Evolutionary conservation across 2,329 filamentous ascomycete species (phyloP).

Genomic region (Metarhizium guizhouense): DNA sequence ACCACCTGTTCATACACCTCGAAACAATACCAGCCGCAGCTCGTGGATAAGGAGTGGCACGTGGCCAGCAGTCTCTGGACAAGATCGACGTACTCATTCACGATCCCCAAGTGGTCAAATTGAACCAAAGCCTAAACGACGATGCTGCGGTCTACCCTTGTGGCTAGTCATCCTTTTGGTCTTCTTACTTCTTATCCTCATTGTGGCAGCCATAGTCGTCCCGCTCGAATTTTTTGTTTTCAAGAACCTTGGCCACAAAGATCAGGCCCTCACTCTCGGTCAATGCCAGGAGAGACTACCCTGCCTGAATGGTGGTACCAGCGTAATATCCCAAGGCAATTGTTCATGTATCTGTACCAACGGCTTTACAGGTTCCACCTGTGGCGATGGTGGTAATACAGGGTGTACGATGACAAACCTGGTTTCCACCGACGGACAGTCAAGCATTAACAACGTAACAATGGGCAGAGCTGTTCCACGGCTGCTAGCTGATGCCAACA

Average conservation of each 20-base stretch:
- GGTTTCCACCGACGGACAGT: conserved; percentile 28
- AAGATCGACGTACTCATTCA: conserved; percentile 7
- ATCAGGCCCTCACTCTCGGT: conserved; percentile 27
- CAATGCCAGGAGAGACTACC: conserved; percentile 52
- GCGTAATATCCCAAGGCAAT: conserved; percentile 53
- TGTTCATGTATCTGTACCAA: conserved; percentile 87
- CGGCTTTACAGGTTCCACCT: conserved; percentile 62
- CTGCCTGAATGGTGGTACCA: conserved; percentile 76
- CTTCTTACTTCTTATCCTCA: conserved; percentile 59
- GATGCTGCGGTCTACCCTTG: conserved; percentile 75
- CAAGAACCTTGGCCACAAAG: conserved; percentile 32
- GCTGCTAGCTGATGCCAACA: conserved; percentile 56
- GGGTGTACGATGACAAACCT: conserved; percentile 45
- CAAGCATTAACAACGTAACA: conserved; percentile 56
- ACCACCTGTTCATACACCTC: conserved; percentile 44
- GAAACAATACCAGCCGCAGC: conserved; percentile 33
- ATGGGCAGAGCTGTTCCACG: conserved; percentile 71
- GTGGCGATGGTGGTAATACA: conserved; percentile 34
- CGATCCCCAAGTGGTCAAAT: conserved; percentile 7
- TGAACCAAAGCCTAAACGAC: conserved; percentile 31
- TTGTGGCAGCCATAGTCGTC: conserved; percentile 75
- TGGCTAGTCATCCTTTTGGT: conserved; percentile 64
- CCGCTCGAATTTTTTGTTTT: conserved; percentile 61
- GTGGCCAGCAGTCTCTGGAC: conserved; percentile 38
- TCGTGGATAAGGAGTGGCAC: conserved; percentile 35